Evolutionary conservation across 2,329 filamentous ascomycete genomes (phyloP), one percentile per base, ranked within the genome.

Genomic region (Aspergillus awamori): DNA sequence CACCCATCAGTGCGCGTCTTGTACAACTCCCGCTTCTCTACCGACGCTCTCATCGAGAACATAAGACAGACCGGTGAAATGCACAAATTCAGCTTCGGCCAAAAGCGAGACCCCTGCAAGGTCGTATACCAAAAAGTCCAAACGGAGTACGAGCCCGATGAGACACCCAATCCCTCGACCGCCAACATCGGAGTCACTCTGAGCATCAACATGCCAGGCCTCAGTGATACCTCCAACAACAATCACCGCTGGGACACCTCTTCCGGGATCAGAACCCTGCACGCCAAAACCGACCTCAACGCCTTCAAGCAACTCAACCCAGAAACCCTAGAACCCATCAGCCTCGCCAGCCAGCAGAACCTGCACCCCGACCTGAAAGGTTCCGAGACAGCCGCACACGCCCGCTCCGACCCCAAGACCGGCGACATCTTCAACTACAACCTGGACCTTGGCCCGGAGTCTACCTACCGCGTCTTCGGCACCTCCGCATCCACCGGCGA

Each of bases 341-440:
- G 88, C 0, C 72, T 86, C n/a, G 83, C 86, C 0, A 73, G 74
- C 0, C 91, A 94, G 70, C 69, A 71, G 1, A 71, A 70, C 2
- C 80, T 96, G 13, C 88, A 96, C 71, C 88, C 89, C 0, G 81
- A 85, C 0, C 81, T 96, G 11, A 85, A 80, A 11, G 92, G 92
- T 0, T 84, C 83, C 0, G 72, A 91, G 13, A 88, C 89, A 2
- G 88, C 85, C 41, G 86, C 92, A 0, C 92, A 96, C 72, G 86
- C 89, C 0, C 87, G 89, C 58, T 83, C 85, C 0, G 91, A 95
- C 71, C 89, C 89, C 0, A 74, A 77, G 0, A 93, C 88, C 0
- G 91, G 92, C 6, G 91, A 95, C 64, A 71, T 91, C 6, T 94
- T 86, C 82, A 96, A 95, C 76, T 94, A 86, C 77, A 96, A 96